Conservation (phyloP, 768 basidiomycete species). For the Pilatotrama ljubarskyi region DNA sequence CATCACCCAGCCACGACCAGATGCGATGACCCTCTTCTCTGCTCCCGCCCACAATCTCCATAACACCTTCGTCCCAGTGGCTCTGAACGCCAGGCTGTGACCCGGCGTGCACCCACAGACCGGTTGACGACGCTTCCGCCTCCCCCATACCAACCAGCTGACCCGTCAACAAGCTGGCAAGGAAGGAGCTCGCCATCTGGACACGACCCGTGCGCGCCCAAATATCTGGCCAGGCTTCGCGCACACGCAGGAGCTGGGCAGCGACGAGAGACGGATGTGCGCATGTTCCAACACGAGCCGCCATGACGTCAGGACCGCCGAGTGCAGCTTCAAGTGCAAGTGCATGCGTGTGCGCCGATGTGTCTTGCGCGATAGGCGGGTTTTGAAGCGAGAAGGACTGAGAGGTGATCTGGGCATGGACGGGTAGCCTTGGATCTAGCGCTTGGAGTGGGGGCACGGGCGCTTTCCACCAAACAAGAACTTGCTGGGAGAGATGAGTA, state of each 20-base stretch:
- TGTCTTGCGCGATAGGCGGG: slow-evolving; percentile 75
- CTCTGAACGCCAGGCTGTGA: slow-evolving; percentile 24
- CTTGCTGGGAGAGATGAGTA: slow-evolving; percentile 43
- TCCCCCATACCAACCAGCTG: slow-evolving; percentile 73
- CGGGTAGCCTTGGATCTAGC: slow-evolving; percentile 67
- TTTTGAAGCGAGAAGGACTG: slow-evolving; percentile 72
- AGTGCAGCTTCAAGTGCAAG: slow-evolving; percentile 72
- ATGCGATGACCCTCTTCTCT: slow-evolving; percentile 73
- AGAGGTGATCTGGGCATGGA: slow-evolving; percentile 68
- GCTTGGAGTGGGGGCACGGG: slow-evolving; percentile 71
- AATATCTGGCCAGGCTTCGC: slow-evolving; percentile 79
- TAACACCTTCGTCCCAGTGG: slow-evolving; percentile 77
- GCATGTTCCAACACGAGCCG: slow-evolving; percentile 70
- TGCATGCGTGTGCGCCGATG: slow-evolving; percentile 77
- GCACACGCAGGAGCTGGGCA: slow-evolving; percentile 74
- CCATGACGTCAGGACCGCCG: slow-evolving; percentile 78
- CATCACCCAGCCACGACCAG: slow-evolving; percentile 81
- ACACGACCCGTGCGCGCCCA: slow-evolving; percentile 78
- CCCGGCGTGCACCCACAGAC: slow-evolving; percentile 65
- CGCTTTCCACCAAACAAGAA: slow-evolving; percentile 87
- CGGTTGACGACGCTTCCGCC: slow-evolving; percentile 75
- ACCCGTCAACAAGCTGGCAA: slow-evolving; percentile 70
- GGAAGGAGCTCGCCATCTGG: slow-evolving; percentile 74
- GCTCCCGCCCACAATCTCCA: slow-evolving; percentile 78
- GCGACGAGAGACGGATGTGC: slow-evolving; percentile 70